Conservation (phyloP, 2,329 filamentous ascomycete species). For the Huntiella savannae region DNA sequence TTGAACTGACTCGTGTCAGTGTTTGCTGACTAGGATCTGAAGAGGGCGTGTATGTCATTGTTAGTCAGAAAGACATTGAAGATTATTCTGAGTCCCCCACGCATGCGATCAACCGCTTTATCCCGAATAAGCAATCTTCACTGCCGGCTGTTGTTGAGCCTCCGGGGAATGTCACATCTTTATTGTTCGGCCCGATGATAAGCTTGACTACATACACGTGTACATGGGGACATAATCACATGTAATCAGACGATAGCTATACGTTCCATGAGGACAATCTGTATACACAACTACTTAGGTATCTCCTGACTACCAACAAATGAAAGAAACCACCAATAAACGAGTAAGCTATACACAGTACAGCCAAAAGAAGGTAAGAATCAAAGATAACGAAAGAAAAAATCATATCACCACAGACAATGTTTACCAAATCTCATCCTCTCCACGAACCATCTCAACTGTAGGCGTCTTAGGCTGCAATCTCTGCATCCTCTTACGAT, state of each 20-base stretch:
- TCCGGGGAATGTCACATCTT: too few species aligned
- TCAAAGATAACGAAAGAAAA: neutral
- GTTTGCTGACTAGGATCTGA: too few species aligned
- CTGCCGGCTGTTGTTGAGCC: too few species aligned
- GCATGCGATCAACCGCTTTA: too few species aligned
- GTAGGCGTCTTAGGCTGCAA: slow-evolving; percentile 45
- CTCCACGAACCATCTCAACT: slow-evolving; percentile 39
- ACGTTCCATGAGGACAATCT: neutral
- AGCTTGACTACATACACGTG: too few species aligned
- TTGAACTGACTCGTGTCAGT: too few species aligned
- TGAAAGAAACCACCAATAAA: slow-evolving; percentile 2
- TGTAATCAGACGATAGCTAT: neutral
- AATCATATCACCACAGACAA: neutral
- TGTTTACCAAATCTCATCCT: slow-evolving; percentile 45
- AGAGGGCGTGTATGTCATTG: too few species aligned
- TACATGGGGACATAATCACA: neutral
- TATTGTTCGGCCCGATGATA: too few species aligned
- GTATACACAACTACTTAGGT: neutral
- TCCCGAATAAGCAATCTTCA: too few species aligned
- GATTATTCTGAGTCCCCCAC: too few species aligned
- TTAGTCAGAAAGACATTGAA: too few species aligned
- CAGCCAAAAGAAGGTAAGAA: neutral
- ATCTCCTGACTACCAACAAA: neutral
- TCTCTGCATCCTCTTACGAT: slow-evolving; percentile 49
- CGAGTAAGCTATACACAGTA: neutral